Conservation (phyloP, 768 basidiomycete species). For the Chalciporus chontae region DNA sequence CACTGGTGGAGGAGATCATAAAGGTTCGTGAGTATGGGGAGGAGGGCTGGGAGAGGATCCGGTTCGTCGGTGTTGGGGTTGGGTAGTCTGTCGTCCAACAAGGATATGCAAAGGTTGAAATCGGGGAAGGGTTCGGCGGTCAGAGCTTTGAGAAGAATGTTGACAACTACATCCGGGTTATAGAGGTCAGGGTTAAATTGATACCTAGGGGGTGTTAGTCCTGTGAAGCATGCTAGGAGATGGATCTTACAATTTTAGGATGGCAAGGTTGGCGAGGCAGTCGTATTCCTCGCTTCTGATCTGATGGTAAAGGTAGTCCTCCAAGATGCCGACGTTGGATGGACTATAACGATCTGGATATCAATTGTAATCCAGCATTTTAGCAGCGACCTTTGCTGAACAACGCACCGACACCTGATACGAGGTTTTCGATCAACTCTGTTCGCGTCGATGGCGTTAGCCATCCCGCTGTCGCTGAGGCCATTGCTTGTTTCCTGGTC, state of each 20-base stretch:
- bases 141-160: conserved; percentile 91
- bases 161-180: conserved; percentile 89
- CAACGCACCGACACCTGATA: conserved; percentile 80
- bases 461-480: conserved; percentile 55
- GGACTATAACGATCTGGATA: conserved; percentile 92
- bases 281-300: conserved; percentile 90
- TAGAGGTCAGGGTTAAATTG: conserved; percentile 94
- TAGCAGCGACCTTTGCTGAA: not conserved
- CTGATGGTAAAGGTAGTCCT: conserved; percentile 96
- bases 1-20: conserved; percentile 75
- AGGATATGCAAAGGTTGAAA: conserved; percentile 90
- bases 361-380: conserved; percentile 1
- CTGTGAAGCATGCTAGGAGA: not conserved
- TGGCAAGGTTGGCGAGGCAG: conserved; percentile 91
- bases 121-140: conserved; percentile 85
- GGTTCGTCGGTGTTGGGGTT: conserved; percentile 66
- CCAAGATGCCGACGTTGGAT: conserved; percentile 86
- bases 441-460: conserved; percentile 73
- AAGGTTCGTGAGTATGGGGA: conserved; percentile 65
- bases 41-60: conserved; percentile 70
- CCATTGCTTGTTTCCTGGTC: conserved; percentile 18
- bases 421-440: conserved; percentile 86
- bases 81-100: conserved; percentile 73
- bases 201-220: conserved; percentile 51
- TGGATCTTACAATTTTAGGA: conserved; percentile 74